Base-by-base conservation (phyloP, 306 rosid genomes). In the Spatholobus suberectus region DNA sequence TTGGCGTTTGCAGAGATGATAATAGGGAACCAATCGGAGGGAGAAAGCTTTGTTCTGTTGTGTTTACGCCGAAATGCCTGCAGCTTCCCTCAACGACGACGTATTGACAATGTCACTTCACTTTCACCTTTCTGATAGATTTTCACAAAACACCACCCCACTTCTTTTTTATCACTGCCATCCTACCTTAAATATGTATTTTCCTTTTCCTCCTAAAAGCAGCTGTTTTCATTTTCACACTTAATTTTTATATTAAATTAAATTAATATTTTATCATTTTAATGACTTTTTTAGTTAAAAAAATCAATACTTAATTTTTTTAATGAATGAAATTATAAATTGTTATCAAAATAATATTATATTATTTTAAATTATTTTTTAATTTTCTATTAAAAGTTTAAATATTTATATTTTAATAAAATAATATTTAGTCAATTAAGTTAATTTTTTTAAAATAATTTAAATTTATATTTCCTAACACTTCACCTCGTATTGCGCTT, bases 31-130 rank as follows among this genome's bases (percentile, higher is more conserved):
- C 80, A 82, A 78, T 74, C 65, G 66, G 75, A 74, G 62, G 49
- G 73, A 73, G 77, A 68, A 59, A 8, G 77, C 32, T 44, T 5
- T 38, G 54, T 66, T 66, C 55, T 6, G 74, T 41, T 35, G 37
- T 5, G 71, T 68, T 68, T 41, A 67, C n/a, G 51, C 81, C 73
- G 59, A 81, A 67, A 73, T 58, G 23, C 17, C 26, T 41, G 77
- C 80, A 73, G 62, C 40, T 41, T 61, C 15, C 0, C 3, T 17
- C 0, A 8, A 81, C 86, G 84, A 73, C 88, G 84, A 29, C 86
- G 86, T 87, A 37, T 70, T 70, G 38, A 2, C 54, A 18, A 34
- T 6, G 59, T 55, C 51, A 38, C 57, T 62, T 14, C 76, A 47
- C 29, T 59, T 23, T 49, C 52, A 21, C 34, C 20, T 43, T 20